phyloP scores from a whole-genome alignment of 2,329 filamentous ascomycete species.

The Arthrobotrys iridis region DNA sequence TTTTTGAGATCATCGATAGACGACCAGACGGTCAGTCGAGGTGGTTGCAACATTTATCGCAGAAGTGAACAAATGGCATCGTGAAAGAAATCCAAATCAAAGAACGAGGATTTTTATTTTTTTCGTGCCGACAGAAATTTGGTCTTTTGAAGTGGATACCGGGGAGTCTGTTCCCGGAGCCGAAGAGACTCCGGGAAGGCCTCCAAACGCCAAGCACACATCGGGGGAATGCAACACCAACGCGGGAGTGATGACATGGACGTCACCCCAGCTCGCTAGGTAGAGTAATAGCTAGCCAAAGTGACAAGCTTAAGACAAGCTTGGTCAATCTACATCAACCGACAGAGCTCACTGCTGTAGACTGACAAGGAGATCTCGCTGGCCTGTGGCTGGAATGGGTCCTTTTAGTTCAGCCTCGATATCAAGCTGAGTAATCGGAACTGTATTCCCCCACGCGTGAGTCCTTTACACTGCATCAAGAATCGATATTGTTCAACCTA shows the following conservation, averaged over 20 bases:
- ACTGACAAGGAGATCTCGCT: too few species aligned
- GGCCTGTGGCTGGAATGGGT: too few species aligned
- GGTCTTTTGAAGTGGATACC: conserved; percentile 3
- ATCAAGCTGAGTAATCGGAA: too few species aligned
- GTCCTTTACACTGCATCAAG: too few species aligned
- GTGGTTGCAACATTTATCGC: conserved; percentile 52
- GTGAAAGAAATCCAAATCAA: neutral
- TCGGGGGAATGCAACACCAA: conserved; percentile 28
- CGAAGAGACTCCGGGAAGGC: neutral
- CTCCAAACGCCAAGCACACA: conserved; percentile 1
- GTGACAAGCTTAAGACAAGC: neutral
- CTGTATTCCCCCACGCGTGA: too few species aligned
- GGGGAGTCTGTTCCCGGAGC: neutral
- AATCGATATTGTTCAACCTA: too few species aligned
- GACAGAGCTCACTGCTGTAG: too few species aligned
- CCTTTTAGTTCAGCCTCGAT: too few species aligned
- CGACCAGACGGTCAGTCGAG: conserved; percentile 52
- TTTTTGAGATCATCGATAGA: conserved; percentile 50
- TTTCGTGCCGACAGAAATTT: conserved; percentile 32
- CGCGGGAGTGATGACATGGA: conserved; percentile 24
- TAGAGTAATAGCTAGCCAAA: neutral
- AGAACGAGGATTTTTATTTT: too few species aligned
- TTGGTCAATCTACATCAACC: too few species aligned
- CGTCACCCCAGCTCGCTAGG: conserved; percentile 8
- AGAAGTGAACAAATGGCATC: conserved; percentile 16